Evolutionary conservation across 345 rosid genomes (phyloP), one percentile per base, ranked within the genome.

Genomic region (Citrus maxima): DNA sequence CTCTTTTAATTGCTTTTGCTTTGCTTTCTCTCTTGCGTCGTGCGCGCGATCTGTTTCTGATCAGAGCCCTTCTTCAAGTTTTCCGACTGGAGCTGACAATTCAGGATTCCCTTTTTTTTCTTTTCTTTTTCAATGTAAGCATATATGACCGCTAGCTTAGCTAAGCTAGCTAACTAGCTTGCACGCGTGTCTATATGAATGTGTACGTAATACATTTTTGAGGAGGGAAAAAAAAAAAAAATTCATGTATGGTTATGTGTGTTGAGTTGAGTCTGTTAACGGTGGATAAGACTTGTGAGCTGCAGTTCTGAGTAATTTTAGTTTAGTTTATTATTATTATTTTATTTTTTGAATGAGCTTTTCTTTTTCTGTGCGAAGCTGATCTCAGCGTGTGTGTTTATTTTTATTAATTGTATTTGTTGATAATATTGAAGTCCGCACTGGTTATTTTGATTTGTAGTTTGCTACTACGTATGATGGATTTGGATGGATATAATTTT

Each of bases 401-500:
- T 54, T 54, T 14, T 54, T 37, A 6, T 54, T 54, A 14, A 18
- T 54, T 54, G 6, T 5, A 54, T 4, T 54, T 54, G 58, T 54
- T 54, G 22, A 4, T 16, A 54, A 54, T 18, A 46, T 13, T 12
- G 51, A 46, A 46, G 51, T 46, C 51, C 18, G 51, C 51, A 13
- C 51, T 13, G 51, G 51, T 46, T 18, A 7, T 18, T 54, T 58
- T 62, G 27, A 27, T 58, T 35, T 63, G 55, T 56, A 5, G 40
- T 46, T 34, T 62, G 67, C 34, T 64, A 10, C 49, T 40, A 13
- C 13, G 75, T 67, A n/a, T 56, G 56, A 42, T 65, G 64, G n/a
- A 58, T 25, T 34, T 30, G 37, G 40, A n/a, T 18, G 66, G 67
- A 77, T 78, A 83, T 79, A 80, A 86, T 82, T 79, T 78, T 76